Percentiles rank a stretch among this genome's conserved stretches.
phyloP scores from a whole-genome alignment of 1,284 basidiomycete genomes.

The Moesziomyces sp. region DNA sequence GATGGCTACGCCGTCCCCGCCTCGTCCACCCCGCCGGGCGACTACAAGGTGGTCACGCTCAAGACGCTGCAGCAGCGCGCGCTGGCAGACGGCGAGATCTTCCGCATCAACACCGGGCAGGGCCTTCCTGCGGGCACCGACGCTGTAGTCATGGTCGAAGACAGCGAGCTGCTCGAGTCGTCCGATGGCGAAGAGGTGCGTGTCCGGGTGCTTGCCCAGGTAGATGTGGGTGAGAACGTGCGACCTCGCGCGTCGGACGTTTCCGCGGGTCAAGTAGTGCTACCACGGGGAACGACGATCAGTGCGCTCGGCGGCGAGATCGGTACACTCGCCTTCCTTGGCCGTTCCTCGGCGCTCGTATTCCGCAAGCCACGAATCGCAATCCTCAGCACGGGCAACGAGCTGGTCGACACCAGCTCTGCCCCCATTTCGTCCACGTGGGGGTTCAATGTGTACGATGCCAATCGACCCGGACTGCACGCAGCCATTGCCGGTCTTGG shows the following conservation, averaged over 20 bases:
- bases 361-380: slow-evolving; percentile 79
- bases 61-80: slow-evolving; percentile 10
- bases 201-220: slow-evolving; percentile 76
- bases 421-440: slow-evolving; percentile 27
- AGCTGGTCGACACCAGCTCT: slow-evolving; percentile 76
- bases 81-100: slow-evolving; percentile 38
- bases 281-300: slow-evolving; percentile 75
- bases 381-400: slow-evolving; percentile 85
- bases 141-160: slow-evolving; percentile 89
- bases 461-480: slow-evolving; percentile 81
- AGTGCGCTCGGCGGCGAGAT: slow-evolving; percentile 81
- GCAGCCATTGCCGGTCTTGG: slow-evolving; percentile 79
- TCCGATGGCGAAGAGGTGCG: slow-evolving; percentile 77
- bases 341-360: slow-evolving; percentile 75
- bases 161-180: slow-evolving; percentile 78
- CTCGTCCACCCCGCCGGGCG: slow-evolving; percentile 70
- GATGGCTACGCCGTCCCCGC: slow-evolving; percentile 83
- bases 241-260: slow-evolving; percentile 81
- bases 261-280: slow-evolving; percentile 75
- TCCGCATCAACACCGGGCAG: slow-evolving; percentile 68
- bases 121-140: slow-evolving; percentile 79
- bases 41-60: slow-evolving; percentile 79
- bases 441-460: slow-evolving; percentile 71
- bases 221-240: slow-evolving; percentile 78
- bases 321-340: slow-evolving; percentile 84